phyloP scores from a whole-genome alignment of 2,329 filamentous ascomycete species.

The Clonostachys rosea region DNA sequence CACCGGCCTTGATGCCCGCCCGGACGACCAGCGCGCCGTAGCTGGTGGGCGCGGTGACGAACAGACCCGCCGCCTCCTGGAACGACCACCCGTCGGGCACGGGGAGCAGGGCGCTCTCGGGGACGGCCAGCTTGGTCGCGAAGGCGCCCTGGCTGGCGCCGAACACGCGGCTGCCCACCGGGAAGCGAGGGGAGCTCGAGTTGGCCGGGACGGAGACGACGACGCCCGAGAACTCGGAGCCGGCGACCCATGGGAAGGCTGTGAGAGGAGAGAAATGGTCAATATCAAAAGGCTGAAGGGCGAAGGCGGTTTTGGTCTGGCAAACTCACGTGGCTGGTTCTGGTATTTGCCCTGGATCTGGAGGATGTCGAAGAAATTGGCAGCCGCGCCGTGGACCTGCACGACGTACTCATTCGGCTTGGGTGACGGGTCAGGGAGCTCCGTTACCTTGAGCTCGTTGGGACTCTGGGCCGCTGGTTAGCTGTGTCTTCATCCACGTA shows the following conservation, averaged over 20 bases:
- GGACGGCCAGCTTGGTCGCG: conserved; percentile 67
- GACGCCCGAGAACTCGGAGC: conserved; percentile 80
- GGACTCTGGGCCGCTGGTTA: conserved; percentile 53
- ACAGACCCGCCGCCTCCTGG: conserved; percentile 80
- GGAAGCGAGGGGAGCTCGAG: conserved; percentile 52
- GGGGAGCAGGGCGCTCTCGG: conserved; percentile 64
- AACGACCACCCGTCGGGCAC: conserved; percentile 80
- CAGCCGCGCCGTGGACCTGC: conserved; percentile 78
- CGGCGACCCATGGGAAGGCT: conserved; percentile 82
- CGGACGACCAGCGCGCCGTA: conserved; percentile 79
- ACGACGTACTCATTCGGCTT: conserved; percentile 76
- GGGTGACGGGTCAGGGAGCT: conserved; percentile 71
- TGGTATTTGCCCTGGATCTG: conserved; percentile 97
- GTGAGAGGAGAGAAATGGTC: not conserved
- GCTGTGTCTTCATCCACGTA: not conserved
- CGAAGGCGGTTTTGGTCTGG: not conserved
- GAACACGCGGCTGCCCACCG: conserved; percentile 78
- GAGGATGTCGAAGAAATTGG: conserved; percentile 96
- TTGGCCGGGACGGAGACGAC: conserved; percentile 62
- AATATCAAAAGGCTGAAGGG: not conserved
- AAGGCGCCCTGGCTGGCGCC: conserved; percentile 84
- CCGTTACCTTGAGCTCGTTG: conserved; percentile 69
- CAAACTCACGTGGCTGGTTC: conserved; percentile 63
- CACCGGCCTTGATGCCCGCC: conserved; percentile 72
- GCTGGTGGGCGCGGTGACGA: conserved; percentile 86